phyloP scores from a whole-genome alignment of 306 rosid species.

The Casuarina glauca region DNA sequence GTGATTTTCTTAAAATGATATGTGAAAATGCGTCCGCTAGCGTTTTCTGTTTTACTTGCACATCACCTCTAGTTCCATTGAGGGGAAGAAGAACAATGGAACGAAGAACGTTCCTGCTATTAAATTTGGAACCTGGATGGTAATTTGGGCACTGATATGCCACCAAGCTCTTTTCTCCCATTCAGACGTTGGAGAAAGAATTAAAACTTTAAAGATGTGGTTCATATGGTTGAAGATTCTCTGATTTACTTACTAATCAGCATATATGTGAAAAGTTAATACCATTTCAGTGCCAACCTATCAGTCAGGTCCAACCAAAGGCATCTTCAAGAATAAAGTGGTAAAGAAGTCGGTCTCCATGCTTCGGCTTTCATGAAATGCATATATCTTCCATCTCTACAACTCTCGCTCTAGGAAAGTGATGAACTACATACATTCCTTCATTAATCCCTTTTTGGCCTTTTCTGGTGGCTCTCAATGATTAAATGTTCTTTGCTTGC shows the following conservation, averaged over 20 bases:
- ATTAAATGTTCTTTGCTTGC: conserved; percentile 20
- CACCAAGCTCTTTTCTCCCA: not conserved
- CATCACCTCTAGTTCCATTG: not conserved
- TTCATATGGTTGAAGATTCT: conserved; percentile 7
- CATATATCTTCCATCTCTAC: not conserved
- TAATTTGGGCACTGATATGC: not conserved
- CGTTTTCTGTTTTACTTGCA: not conserved
- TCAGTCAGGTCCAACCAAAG: conserved; percentile 5
- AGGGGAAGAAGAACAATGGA: conserved; percentile 2
- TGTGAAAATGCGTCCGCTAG: conserved; percentile 6
- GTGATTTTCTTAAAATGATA: conserved; percentile 5
- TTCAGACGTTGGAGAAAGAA: not conserved
- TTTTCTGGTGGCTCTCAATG: conserved; percentile 25
- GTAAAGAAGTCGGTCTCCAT: not conserved
- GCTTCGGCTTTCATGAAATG: not conserved
- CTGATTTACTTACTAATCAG: not conserved
- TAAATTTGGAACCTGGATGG: not conserved
- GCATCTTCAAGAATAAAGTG: not conserved
- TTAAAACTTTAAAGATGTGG: not conserved
- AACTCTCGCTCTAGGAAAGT: not conserved
- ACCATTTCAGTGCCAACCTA: not conserved
- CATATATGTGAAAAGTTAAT: not conserved
- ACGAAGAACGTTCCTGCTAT: not conserved
- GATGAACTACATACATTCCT: not conserved
- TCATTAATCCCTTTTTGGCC: conserved; percentile 16